Evolutionary conservation across 495 filamentous ascomycete genomes (phyloP), one percentile per base, ranked within the genome.

Genomic region (Neurospora tetrasperma): DNA sequence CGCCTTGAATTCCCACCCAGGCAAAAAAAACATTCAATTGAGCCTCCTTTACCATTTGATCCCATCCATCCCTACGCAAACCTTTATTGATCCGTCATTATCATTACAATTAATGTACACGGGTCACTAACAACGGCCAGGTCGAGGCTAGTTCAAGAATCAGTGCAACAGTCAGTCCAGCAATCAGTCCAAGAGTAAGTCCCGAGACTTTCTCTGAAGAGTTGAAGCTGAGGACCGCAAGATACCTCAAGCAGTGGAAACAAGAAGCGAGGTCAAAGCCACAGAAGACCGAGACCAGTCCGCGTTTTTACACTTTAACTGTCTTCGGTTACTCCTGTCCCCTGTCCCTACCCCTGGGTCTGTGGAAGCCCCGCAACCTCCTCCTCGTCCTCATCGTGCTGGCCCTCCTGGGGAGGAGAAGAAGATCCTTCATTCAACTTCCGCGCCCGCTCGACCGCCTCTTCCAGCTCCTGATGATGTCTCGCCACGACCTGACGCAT

Each of bases 401-500:
- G 54, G 54, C 27, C 54, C 14, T 31, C 54, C 14, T 43, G 71
- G 54, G 42, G 69, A 11, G 27, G 40, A 41, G 42, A 66, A 14
- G 54, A 18, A 1, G 54, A 66, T 31, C 54, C 54, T 66, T 38
- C 54, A 66, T 62, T 54, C 38, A 76, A 70, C 54, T 69, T 73
- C 62, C 71, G 71, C 0, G 76, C 76, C 31, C 38, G 74, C 41
- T 39, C 70, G 23, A 78, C 54, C 18, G 76, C 74, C 18, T 69
- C 48, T 44, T 73, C 39, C 74, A 74, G 43, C 16, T 54, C 62
- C 14, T 12, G 20, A 41, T 70, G 69, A 38, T 73, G 62, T 43
- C 69, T 39, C 41, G 31, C 68, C 11, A 73, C 73, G 1, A 44
- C 70, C 40, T 77, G 71, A 11, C 77, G 42, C 74, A 80, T 73